phyloP scores from a whole-genome alignment of 2,329 filamentous ascomycete genomes.

The Neopestalotiopsis sp. region DNA sequence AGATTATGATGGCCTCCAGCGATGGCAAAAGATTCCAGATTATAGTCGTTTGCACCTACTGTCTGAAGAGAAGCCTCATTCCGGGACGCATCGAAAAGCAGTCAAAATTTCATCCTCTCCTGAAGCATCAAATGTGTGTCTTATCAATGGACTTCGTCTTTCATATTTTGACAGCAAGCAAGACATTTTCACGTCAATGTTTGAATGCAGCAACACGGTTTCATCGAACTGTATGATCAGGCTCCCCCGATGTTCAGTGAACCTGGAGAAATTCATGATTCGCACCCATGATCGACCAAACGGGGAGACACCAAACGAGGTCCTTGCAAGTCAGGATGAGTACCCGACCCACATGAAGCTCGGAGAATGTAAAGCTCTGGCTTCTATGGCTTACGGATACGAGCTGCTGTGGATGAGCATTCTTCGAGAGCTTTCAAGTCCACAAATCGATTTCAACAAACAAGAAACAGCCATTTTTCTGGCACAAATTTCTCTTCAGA shows the following conservation, averaged over 20 bases:
- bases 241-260: not conserved
- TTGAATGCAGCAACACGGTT: not conserved
- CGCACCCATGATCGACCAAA: not conserved
- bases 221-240: not conserved
- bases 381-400: conserved; percentile 3
- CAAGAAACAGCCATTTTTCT: conserved; percentile 12
- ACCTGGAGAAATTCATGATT: conserved; percentile 4
- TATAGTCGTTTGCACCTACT: not conserved
- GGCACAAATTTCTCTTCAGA: conserved; percentile 6
- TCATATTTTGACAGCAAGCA: not conserved
- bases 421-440: conserved; percentile 8
- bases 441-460: conserved; percentile 9
- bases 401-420: conserved; percentile 10
- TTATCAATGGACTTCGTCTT: not conserved
- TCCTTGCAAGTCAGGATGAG: conserved; percentile 3
- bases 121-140: not conserved
- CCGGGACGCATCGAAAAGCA: not conserved
- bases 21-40: not conserved
- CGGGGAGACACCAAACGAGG: conserved; percentile 1
- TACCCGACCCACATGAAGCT: conserved; percentile 12
- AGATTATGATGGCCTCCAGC: not conserved
- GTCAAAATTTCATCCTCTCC: not conserved
- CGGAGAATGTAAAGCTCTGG: conserved; percentile 10
- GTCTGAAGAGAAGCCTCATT: not conserved
- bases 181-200: not conserved